Evolutionary conservation across 352 stramenopile species (phyloP).

Genomic region (Phytophthora macrochlamydospora): DNA sequence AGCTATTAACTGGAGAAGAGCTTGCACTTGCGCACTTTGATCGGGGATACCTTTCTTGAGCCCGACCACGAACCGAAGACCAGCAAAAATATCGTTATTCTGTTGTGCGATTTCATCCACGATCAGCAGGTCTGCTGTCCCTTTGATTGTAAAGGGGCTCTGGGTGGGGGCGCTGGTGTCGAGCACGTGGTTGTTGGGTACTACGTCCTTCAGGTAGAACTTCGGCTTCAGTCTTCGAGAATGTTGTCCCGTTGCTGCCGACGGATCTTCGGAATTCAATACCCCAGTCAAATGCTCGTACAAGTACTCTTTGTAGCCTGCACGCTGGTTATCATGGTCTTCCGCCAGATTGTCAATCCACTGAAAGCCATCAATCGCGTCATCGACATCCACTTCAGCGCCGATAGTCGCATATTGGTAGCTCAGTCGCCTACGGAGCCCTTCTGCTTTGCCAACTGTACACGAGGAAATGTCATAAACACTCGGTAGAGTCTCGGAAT

Average conservation of each 20-base stretch:
- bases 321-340: slow-evolving; percentile 2
- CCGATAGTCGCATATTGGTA: neutral
- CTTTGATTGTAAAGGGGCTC: slow-evolving; percentile 18
- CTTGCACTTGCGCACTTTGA: neutral
- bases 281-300: neutral
- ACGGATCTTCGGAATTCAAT: neutral
- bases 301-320: slow-evolving; percentile 1
- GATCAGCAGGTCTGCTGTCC: slow-evolving; percentile 19
- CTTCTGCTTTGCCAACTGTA: too few relatives aligned
- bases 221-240: slow-evolving; percentile 9
- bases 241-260: neutral
- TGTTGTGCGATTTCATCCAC: slow-evolving; percentile 15
- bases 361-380: neutral
- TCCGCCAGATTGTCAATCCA: neutral
- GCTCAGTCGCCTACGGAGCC: too few relatives aligned
- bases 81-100: slow-evolving; percentile 12
- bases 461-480: too few relatives aligned
- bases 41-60: neutral
- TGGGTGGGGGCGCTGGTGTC: slow-evolving; percentile 6
- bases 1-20: slow-evolving; percentile 3
- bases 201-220: slow-evolving; percentile 19
- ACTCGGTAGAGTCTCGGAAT: too few relatives aligned
- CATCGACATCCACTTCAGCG: neutral
- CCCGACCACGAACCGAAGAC: slow-evolving; percentile 11
- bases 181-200: slow-evolving; percentile 9